Percentiles rank a stretch among this genome's conserved stretches.
Evolutionary conservation across 148 eudicot species (phyloP).

Genomic region (Euryodendron excelsum): DNA sequence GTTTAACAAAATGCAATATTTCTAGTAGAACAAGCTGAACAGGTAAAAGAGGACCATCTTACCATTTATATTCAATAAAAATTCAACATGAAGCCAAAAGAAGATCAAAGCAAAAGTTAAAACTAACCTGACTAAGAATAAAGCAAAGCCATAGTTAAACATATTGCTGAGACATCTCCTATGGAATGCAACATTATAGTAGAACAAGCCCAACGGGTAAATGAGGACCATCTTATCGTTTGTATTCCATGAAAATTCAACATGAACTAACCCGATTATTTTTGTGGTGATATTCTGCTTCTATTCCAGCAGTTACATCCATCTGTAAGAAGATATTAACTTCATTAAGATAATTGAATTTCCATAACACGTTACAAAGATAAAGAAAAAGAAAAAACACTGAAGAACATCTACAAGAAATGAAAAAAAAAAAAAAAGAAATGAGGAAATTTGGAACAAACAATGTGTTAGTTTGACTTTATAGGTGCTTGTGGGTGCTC

Average conservation of each 20-base stretch:
- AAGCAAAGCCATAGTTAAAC: neutral
- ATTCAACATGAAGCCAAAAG: too few species aligned
- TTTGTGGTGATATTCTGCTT: conserved; percentile 97
- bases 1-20: too few species aligned
- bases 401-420: neutral
- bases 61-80: too few species aligned
- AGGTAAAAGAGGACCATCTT: too few species aligned
- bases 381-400: neutral
- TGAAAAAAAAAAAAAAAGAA: neutral
- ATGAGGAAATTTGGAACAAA: neutral
- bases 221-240: neutral
- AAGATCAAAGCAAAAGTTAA: too few species aligned
- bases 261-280: conserved; percentile 61
- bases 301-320: conserved; percentile 93
- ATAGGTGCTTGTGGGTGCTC: conserved; percentile 26
- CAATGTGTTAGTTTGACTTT: neutral
- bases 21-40: neutral
- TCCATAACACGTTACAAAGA: neutral
- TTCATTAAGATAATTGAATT: conserved; percentile 7
- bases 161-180: neutral
- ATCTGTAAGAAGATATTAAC: conserved; percentile 46
- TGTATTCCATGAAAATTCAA: neutral
- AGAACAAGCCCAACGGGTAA: neutral
- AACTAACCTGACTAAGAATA: too few species aligned
- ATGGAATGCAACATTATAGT: neutral